Evolutionary conservation across 495 filamentous ascomycete genomes (phyloP).

Genomic region (Lepraria neglecta): DNA sequence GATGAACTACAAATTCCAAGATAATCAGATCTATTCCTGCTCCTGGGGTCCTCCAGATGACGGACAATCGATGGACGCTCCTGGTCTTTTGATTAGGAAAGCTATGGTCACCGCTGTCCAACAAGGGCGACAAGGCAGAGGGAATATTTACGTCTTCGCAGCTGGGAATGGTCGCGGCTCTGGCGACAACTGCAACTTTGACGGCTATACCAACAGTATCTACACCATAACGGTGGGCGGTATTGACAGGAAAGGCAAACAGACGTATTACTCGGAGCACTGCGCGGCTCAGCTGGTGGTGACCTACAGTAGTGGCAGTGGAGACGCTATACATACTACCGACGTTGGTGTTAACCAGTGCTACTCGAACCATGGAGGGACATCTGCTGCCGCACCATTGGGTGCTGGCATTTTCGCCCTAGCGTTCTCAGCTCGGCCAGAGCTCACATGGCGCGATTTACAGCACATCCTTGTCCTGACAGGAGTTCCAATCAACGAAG

Average conservation of each 20-base stretch:
- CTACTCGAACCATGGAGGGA: slow-evolving; percentile 75
- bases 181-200: slow-evolving; percentile 98
- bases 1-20: slow-evolving; percentile 83
- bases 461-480: slow-evolving; percentile 85
- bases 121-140: slow-evolving; percentile 71
- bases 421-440: slow-evolving; percentile 77
- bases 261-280: slow-evolving; percentile 90
- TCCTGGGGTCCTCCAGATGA: slow-evolving; percentile 97
- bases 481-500: slow-evolving; percentile 70
- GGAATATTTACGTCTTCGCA: slow-evolving; percentile 96
- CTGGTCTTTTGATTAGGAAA: slow-evolving; percentile 76
- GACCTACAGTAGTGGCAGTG: slow-evolving; percentile 87
- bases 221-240: slow-evolving; percentile 97
- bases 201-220: slow-evolving; percentile 98
- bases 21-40: slow-evolving; percentile 96
- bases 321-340: slow-evolving; percentile 89
- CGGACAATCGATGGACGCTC: slow-evolving; percentile 86
- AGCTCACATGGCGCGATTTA: slow-evolving; percentile 88
- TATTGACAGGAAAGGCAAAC: slow-evolving; percentile 74
- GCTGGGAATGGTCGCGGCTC: slow-evolving; percentile 85
- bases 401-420: slow-evolving; percentile 90
- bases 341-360: slow-evolving; percentile 83
- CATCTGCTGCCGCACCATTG: slow-evolving; percentile 91
- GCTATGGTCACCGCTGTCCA: slow-evolving; percentile 92
- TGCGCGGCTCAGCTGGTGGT: slow-evolving; percentile 94